phyloP scores from a whole-genome alignment of 805 yeast genomes.

The Saturnispora silvae region DNA sequence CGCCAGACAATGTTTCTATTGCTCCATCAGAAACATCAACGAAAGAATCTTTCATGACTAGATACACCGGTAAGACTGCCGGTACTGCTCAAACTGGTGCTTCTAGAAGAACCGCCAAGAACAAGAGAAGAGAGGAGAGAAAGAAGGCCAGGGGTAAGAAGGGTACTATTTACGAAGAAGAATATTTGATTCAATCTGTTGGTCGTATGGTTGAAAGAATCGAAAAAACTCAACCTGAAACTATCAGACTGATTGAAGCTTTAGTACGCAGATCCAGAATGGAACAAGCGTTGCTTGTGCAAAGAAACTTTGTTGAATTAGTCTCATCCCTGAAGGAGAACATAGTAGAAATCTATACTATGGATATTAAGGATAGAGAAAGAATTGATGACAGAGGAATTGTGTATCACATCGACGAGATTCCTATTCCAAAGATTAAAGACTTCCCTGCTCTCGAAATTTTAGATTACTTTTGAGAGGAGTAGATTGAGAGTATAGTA shows the following conservation, averaged over 20 bases:
- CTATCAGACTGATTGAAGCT: constrained; percentile 61
- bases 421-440: constrained; percentile 56
- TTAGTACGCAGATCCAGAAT: constrained; percentile 60
- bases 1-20: constrained; percentile 87
- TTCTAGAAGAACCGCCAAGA: constrained; percentile 83
- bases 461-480: no score
- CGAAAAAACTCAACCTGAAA: constrained; percentile 64
- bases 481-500: no score
- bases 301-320: constrained; percentile 52
- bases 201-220: constrained; percentile 82
- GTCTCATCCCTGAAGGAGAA: constrained; percentile 45
- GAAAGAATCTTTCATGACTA: constrained; percentile 84
- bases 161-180: constrained; percentile 96
- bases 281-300: constrained; percentile 77
- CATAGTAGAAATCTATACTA: constrained; percentile 64
- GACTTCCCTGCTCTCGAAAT: constrained; percentile 50
- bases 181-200: constrained; percentile 77
- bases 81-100: constrained; percentile 97
- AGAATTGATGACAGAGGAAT: constrained; percentile 84
- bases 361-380: constrained; percentile 80
- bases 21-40: constrained; percentile 93
- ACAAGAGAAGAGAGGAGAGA: constrained; percentile 88
- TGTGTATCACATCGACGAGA: constrained; percentile 65
- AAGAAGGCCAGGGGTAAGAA: constrained; percentile 95
- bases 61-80: constrained; percentile 91